Evolutionary conservation across 164 flowering plant species (phyloP), one percentile per base, ranked within the genome.

Genomic region (Chloranthus sessilifolius): DNA sequence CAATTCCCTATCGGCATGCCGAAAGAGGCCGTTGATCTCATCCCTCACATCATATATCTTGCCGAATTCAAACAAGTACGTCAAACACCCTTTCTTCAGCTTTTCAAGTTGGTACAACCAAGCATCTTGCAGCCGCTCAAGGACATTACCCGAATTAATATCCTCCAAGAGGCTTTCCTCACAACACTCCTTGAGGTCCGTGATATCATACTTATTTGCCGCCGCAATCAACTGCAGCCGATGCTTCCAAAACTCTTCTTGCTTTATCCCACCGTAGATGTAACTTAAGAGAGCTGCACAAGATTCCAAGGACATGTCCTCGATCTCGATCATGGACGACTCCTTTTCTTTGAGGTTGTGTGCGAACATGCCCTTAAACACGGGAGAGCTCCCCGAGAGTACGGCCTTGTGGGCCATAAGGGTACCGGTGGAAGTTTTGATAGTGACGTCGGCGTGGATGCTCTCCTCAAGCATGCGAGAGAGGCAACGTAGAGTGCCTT

Each of bases 131-230:
- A 91, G 70, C 67, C 96, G 76, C 73, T 80, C 92, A 21, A 91
- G 83, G 47, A 87, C 98, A 51, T 91, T 91, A n/a, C 60, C 65
- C 0, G 96, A 60, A 64, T 78, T 81, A 22, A 91, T 81, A 56
- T 91, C 95, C 62, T 91, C 92, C 56, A 91, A 22, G 9, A 91
- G 79, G 65, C 96, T 91, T 20, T 87, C 88, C 60, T 87, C 95
- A 16, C 98, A 91, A 2, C 81, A 60, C 29, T 80, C 82, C 69
- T 85, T 85, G 10, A 91, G 77, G 56, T 74, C 79, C n/a, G 63
- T 34, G 2, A 90, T 81, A 55, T 72, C 85, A 35, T 90, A 90
- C 58, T 90, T 91, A 73, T 87, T 76, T 42, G 98, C 95, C 0
- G 98, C 96, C 1, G 83, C 88, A 17, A 91, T 77, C 36, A 91